Conservation (phyloP, 2,329 filamentous ascomycete species). For the Sporothrix protearum region DNA sequence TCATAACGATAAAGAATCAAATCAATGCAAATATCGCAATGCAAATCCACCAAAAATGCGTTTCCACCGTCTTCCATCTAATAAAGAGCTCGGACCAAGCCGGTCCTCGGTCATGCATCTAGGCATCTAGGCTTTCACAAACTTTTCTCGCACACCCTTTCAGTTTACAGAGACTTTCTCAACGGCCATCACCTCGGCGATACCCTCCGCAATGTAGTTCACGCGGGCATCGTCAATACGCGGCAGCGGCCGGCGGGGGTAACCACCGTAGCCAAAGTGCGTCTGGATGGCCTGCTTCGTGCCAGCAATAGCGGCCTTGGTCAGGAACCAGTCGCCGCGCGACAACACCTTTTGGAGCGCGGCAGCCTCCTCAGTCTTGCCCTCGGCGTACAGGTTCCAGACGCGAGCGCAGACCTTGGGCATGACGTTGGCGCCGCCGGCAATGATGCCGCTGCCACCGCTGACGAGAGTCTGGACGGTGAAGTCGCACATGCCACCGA, state of each 20-base stretch:
- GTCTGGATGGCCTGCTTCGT: slow-evolving; percentile 79
- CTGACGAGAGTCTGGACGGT: slow-evolving; percentile 75
- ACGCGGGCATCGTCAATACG: slow-evolving; percentile 57
- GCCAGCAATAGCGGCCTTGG: slow-evolving; percentile 78
- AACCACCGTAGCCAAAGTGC: slow-evolving; percentile 78
- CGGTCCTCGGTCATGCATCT: background rate
- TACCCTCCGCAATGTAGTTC: slow-evolving; percentile 51
- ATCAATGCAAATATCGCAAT: slow-evolving; percentile 10
- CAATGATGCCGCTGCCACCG: slow-evolving; percentile 80
- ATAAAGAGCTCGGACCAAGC: background rate
- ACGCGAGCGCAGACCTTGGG: slow-evolving; percentile 77
- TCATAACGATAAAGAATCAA: too few species aligned
- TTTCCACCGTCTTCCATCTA: background rate
- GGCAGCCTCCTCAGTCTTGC: slow-evolving; percentile 71
- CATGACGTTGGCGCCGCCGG: slow-evolving; percentile 79
- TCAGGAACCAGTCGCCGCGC: slow-evolving; percentile 77
- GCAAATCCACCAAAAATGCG: background rate
- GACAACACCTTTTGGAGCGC: slow-evolving; percentile 73
- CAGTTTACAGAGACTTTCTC: slow-evolving; percentile 51
- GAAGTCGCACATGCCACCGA: slow-evolving; percentile 85
- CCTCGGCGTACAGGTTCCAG: slow-evolving; percentile 70
- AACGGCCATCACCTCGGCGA: slow-evolving; percentile 62
- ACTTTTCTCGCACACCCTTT: background rate
- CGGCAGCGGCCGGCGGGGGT: slow-evolving; percentile 69
- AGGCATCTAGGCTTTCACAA: background rate